Evolutionary conservation across 176 grass and related monocot species (phyloP), one percentile per base, ranked within the genome.

Genomic region (Hordeum marinum): DNA sequence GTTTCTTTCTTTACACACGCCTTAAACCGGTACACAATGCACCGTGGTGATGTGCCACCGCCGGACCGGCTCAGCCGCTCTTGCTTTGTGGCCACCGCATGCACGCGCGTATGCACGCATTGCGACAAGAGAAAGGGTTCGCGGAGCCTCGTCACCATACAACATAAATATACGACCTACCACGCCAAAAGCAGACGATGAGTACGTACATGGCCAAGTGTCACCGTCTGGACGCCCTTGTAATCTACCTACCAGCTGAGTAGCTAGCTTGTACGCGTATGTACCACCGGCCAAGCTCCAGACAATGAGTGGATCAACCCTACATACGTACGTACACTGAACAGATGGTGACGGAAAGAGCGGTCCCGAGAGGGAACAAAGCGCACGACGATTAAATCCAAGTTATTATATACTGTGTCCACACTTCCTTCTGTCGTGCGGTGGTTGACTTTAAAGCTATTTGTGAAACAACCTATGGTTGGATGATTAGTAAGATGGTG

Each of bases 221-320:
- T 78, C 78, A 21, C 18, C 26, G 63, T 82, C 78, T 76, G 26
- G 18, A 59, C 80, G 75, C 59, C 42, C 69, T 50, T 70, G 67
- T 41, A 37, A 21, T 5, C 32, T 11, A 8, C 17, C 20, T 39
- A 18, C 18, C 21, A 37, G 35, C 11, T 8, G 52, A 55, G 52
- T 43, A 13, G 60, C 5, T 39, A n/a, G 34, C 68, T 13, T 48
- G 24, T 18, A 34, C 20, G 9, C 39, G 26, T 85, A 60, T 63
- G 13, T 77, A 13, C 37, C 39, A 72, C 35, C 71, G 71, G 31
- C 31, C 32, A 69, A 42, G 14, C 31, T 72, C 26, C 64, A 57
- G 45, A 83, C 21, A 67, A 55, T 55, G 52, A 17, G 20, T 55
- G 52, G 52, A 55, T 21, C 17, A 55, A 54, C 50, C 50, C 17